Conservation (phyloP, 208 protist genomes). For the Wallacemonas sp. region DNA sequence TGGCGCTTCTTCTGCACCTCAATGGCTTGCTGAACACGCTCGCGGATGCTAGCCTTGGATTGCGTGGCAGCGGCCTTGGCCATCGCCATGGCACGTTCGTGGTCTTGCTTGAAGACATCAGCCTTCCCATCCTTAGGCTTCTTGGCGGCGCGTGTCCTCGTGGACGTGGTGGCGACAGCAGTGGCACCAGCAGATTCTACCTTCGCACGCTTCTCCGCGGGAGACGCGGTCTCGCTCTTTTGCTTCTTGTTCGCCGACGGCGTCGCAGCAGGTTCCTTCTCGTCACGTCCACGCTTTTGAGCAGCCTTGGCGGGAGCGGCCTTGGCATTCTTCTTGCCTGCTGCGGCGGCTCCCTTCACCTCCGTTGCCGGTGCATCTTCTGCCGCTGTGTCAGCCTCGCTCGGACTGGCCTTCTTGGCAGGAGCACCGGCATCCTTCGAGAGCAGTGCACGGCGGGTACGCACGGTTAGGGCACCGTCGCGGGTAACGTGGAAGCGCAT, state of each 20-base stretch:
- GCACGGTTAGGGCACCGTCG: slow-evolving; percentile 80
- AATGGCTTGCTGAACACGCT: slow-evolving; percentile 56
- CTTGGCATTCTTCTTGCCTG: slow-evolving; percentile 15
- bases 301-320: neutral
- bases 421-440: slow-evolving; percentile 26
- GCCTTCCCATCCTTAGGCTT: slow-evolving; percentile 2
- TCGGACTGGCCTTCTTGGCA: slow-evolving; percentile 12
- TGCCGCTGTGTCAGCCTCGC: slow-evolving; percentile 16
- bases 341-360: slow-evolving; percentile 14
- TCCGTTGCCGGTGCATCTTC: slow-evolving; percentile 18
- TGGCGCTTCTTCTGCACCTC: slow-evolving; percentile 55
- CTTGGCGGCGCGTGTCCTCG: neutral
- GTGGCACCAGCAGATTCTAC: neutral
- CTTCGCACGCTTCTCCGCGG: slow-evolving; percentile 16
- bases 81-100: slow-evolving; percentile 45
- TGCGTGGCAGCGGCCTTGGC: slow-evolving; percentile 54
- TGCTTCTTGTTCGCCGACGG: too few species aligned
- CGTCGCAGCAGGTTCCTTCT: too few species aligned
- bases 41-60: slow-evolving; percentile 46
- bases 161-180: neutral
- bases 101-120: slow-evolving; percentile 55
- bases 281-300: too few species aligned
- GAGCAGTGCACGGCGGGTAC: slow-evolving; percentile 70
- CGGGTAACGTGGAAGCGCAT: slow-evolving; percentile 71
- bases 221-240: neutral